Conservation (phyloP, 2,329 filamentous ascomycete genomes). For the Kalmusia sp. region DNA sequence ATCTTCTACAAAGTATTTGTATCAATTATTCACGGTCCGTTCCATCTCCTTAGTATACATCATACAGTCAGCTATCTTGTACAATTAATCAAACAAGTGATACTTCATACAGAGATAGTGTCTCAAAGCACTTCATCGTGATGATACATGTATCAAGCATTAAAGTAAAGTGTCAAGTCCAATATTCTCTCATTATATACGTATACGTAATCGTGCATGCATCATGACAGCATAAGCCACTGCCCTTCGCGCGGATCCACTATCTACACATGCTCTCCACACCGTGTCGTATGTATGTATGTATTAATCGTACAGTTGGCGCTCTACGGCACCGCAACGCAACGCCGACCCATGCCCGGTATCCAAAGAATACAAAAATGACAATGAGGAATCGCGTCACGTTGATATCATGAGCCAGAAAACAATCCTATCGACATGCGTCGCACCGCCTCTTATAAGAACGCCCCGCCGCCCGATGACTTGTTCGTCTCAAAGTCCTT, state of each 20-base stretch:
- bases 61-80: too few relatives aligned
- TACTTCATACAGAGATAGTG: too few relatives aligned
- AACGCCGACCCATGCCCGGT: background rate
- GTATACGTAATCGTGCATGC: too few relatives aligned
- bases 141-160: too few relatives aligned
- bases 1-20: too few relatives aligned
- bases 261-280: background rate
- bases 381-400: background rate
- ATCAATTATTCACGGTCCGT: too few relatives aligned
- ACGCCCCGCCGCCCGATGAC: slow-evolving; percentile 1
- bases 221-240: slow-evolving; percentile 7
- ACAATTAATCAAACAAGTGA: too few relatives aligned
- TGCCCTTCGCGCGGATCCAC: background rate
- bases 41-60: too few relatives aligned
- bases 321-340: too few relatives aligned
- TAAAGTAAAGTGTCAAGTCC: too few relatives aligned
- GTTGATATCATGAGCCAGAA: background rate
- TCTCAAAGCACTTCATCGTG: too few relatives aligned
- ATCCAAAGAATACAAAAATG: slow-evolving; percentile 4
- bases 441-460: background rate
- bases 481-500: slow-evolving; percentile 10
- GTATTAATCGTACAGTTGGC: background rate
- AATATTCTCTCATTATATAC: slow-evolving; percentile 7
- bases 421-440: background rate
- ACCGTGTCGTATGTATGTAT: background rate